Base-by-base conservation (phyloP, 805 yeast species). In the Candida krabiensis region DNA sequence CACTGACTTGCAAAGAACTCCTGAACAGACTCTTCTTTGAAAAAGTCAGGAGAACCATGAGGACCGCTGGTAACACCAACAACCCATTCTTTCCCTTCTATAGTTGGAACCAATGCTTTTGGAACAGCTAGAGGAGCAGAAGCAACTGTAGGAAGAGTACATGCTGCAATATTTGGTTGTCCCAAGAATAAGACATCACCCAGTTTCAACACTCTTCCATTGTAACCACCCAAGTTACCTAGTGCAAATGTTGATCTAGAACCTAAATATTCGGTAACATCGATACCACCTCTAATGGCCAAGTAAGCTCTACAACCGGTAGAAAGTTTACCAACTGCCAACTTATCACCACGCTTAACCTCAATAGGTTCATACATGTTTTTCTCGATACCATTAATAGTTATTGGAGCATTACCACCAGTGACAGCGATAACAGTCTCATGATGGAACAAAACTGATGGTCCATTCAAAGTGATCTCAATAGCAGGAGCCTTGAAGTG, bases 1-100 rank as follows among this genome's bases (percentile, higher is more conserved):
- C 98, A 91, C 44, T 75, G 77, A 37, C 79, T 73, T 4, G 71
- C 54, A 59, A 91, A 88, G 66, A 91, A 90, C 38, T 82, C 85
- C 24, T 71, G 69, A 13, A 88, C 79, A 9, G 86, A 78, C 59
- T 86, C 96, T 9, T 72, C 62, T 38, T 77, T 76, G 72, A 93
- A 93, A 65, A 90, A 88, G 62, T 91, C 99, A 14, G 98, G 98
- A 4, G 96, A 79, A 1, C 98, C 98, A 63, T 91, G 98, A 18
- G 99, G 99, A 38, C 99, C 99, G 61, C 95, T 83, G 9, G 96
- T 88, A 32, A 90, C 96, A 54, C 90, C 96, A 46, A 91, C 90
- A 31, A 69, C 67, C 98, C 98, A 91, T 30, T 68, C 67, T 40
- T 70, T 74, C 27, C 67, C 61, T 19, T 69, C 59, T 9, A 79